Conservation (phyloP, 2,329 filamentous ascomycete genomes). For the Ramichloridium luteum region DNA sequence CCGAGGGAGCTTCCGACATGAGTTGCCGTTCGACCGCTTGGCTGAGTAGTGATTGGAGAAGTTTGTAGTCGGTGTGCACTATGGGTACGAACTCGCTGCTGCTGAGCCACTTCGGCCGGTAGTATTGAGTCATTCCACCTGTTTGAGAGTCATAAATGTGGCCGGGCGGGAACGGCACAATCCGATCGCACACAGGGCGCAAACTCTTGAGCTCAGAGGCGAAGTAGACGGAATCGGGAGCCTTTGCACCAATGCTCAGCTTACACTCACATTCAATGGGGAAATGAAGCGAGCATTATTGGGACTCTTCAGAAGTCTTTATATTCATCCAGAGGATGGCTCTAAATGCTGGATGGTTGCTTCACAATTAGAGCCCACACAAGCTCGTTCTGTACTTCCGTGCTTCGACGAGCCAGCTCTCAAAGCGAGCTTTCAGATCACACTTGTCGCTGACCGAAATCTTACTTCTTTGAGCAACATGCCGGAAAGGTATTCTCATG, state of each 20-base stretch:
- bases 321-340: no score
- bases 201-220: slow-evolving; percentile 92
- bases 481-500: slow-evolving; percentile 52
- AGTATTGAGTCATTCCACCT: slow-evolving; percentile 73
- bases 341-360: no score
- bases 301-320: no score
- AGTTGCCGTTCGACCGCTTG: slow-evolving; percentile 85
- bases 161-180: slow-evolving; percentile 84
- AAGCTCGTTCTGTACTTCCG: slow-evolving; percentile 83
- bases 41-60: slow-evolving; percentile 69
- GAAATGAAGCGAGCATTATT: no score
- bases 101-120: slow-evolving; percentile 78
- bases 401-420: slow-evolving; percentile 95
- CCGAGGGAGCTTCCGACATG: slow-evolving; percentile 97
- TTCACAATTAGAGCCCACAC: slow-evolving; percentile 92
- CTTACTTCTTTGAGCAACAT: slow-evolving; percentile 87
- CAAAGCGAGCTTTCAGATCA: slow-evolving; percentile 86
- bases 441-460: slow-evolving; percentile 75
- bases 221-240: slow-evolving; percentile 79
- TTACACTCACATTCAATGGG: no score
- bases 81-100: slow-evolving; percentile 65
- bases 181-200: slow-evolving; percentile 85
- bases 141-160: slow-evolving; percentile 92
- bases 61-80: slow-evolving; percentile 67
- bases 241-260: slow-evolving; percentile 63